Evolutionary conservation across 2,329 filamentous ascomycete genomes (phyloP), one percentile per base, ranked within the genome.

Genomic region (Neophaeococcomyces aloes): DNA sequence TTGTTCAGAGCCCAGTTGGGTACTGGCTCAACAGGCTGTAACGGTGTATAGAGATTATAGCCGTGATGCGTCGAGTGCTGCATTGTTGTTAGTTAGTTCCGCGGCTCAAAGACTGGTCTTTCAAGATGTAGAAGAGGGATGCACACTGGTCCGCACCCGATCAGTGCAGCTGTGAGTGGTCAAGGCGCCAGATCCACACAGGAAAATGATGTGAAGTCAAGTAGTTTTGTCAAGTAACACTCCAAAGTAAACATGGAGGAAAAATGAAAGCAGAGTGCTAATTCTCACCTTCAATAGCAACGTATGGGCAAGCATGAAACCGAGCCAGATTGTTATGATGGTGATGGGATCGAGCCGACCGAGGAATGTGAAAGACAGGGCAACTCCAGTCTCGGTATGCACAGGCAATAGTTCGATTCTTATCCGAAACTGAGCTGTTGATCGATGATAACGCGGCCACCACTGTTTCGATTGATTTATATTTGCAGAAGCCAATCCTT

Each of bases 11-110:
- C 34, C 18, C 30, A 32, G 23, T 18, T 33, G 7, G 37, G 42
- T 7, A 34, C n/a, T 18, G 34, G 37, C 34, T 35, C 40, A 40
- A 40, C 45, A 43, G 48, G 46, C 34, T 44, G 42, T 27, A 45
- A 42, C 29, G 34, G 42, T 29, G 39, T 17, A 38, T 42, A 48
- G 31, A 41, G n/a, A 8, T 40, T 32, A 37, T 47, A 47, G 35
- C 46, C 39, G 45, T 48, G 40, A 18, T 15, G 44, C 18, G 18
- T 47, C 21, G 46, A 47, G 31, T 46, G 35, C 52, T 55, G 52
- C 52, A 55, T 55, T 31, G 29, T 45, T 36, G 35, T 33, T 38
- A 7, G 32, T 38, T 40, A 52, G 38, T 33, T n/a, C 17, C 15
- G n/a, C 7, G 33, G 33, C 23, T 15, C 38, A 33, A 33, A 13